Evolutionary conservation across 164 flowering plant genomes (phyloP), one percentile per base, ranked within the genome.

Genomic region (Magnolia kwangsiensis): DNA sequence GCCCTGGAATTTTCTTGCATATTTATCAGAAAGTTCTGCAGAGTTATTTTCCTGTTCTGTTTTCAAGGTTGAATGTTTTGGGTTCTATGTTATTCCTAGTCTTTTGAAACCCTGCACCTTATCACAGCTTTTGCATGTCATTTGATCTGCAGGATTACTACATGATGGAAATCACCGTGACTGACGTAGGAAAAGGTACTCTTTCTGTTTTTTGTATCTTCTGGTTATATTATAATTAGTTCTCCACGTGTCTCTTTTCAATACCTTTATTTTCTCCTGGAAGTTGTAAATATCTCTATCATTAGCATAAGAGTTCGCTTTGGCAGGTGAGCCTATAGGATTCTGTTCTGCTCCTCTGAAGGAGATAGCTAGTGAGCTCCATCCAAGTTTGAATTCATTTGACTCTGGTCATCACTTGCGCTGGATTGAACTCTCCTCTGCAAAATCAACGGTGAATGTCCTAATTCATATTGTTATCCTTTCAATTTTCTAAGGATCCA

Each of bases 111-210:
- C 11, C 18, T 37, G 7, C 27, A 16, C 29, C 9, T 71, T 50
- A 8, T 50, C 7, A 71, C 19, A 3, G 24, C 50, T 59, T 31
- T 58, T 1, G 18, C 71, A 49, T 51, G 8, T 51, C 8, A 14
- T 74, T 82, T 37, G 20, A 72, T 76, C 9, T 63, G 51, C 91
- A 96, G 99, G 96, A 92, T 19, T n/a, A 76, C 76, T 91, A 83
- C 84, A 74, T 16, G 73, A 23, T 92, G 84, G 99, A 96, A 76
- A 65, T 96, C 72, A 78, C 83, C 4, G 87, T 92, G 61, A 87
- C 86, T 45, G 95, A 92, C 76, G 75, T 91, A 77, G 94, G 97
- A 63, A 90, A 78, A 89, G 99, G 99, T 96, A 88, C 23, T 64
- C 20, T 75, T 29, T 74, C 69, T 74, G 76, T 37, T 75, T 20